A percentile compares a stretch with the other conserved stretches of the same genome.
Conservation (phyloP, 352 stramenopile genomes). For the Pilasporangium apinafurcum region DNA sequence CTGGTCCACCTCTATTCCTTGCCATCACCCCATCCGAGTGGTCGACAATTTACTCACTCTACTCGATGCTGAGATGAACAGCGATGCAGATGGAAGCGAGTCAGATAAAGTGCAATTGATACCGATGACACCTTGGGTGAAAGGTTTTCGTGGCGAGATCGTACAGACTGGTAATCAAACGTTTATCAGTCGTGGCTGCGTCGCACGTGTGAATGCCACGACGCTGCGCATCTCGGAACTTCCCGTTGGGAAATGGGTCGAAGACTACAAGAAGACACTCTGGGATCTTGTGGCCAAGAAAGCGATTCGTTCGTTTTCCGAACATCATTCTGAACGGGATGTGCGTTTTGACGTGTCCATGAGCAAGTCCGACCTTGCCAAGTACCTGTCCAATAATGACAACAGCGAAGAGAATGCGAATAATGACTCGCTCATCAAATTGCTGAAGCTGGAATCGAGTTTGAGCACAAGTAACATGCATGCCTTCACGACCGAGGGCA, state of each 20-base stretch:
- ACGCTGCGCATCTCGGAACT: conserved; percentile 96
- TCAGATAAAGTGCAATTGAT: conserved; percentile 20
- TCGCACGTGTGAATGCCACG: conserved; percentile 84
- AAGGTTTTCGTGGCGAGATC: conserved; percentile 94
- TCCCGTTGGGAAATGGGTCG: conserved; percentile 96
- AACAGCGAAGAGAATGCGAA: conserved; percentile 8
- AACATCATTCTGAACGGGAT: conserved; percentile 95
- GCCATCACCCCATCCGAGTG: conserved; percentile 94
- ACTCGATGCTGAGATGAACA: conserved; percentile 56
- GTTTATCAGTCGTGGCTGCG: conserved; percentile 68
- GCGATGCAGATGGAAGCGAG: conserved; percentile 39
- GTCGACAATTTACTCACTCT: conserved; percentile 92
- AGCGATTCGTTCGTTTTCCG: conserved; percentile 86
- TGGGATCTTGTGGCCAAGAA: conserved; percentile 90
- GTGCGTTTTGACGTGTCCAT: conserved; percentile 80
- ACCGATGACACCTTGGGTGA: conserved; percentile 93
- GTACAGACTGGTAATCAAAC: conserved; percentile 50
- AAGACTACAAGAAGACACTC: conserved; percentile 98
- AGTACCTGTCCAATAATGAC: conserved; percentile 38
- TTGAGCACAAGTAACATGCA: conserved; percentile 98
- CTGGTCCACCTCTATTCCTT: conserved; percentile 95
- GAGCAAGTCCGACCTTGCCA: conserved; percentile 76
- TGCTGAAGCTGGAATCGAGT: conserved; percentile 93
- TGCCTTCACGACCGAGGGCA: conserved; percentile 90
- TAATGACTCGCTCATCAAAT: conserved; percentile 64